Evolutionary conservation across 164 flowering plant species (phyloP).

Genomic region (Pachysandra terminalis): DNA sequence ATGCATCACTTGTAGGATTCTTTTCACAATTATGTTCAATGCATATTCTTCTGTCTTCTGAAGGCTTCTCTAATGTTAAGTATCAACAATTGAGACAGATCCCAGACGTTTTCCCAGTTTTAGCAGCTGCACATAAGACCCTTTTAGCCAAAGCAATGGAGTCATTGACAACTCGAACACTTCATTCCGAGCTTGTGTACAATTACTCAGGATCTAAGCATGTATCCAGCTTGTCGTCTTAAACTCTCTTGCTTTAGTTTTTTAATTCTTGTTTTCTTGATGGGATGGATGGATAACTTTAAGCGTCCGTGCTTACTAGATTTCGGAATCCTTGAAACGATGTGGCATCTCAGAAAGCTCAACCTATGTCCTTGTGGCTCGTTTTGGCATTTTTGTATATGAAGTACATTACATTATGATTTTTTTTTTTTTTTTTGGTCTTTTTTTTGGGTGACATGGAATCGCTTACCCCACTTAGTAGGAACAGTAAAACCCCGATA

Average conservation of each 20-base stretch:
- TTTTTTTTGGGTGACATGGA: too few species aligned
- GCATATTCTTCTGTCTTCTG: background rate
- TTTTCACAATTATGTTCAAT: background rate
- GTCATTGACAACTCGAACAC: conserved; percentile 74
- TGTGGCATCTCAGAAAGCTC: conserved; percentile 81
- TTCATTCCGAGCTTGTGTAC: conserved; percentile 91
- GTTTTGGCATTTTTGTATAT: conserved; percentile 64
- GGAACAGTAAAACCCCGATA: too few species aligned
- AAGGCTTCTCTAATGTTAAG: conserved; percentile 8
- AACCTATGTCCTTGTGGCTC: conserved; percentile 71
- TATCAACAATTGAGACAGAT: conserved; percentile 39
- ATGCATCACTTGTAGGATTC: conserved; percentile 72
- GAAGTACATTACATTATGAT: too few species aligned
- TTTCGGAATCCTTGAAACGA: conserved; percentile 85
- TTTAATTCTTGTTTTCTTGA: conserved; percentile 5
- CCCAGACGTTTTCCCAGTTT: conserved; percentile 84
- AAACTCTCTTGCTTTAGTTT: background rate
- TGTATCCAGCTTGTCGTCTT: conserved; percentile 31
- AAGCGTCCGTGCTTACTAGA: conserved; percentile 34
- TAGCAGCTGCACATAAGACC: conserved; percentile 94
- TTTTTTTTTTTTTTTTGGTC: too few species aligned
- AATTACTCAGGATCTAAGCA: conserved; percentile 95
- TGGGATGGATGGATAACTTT: conserved; percentile 3
- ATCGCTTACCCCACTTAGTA: too few species aligned
- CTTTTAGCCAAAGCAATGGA: conserved; percentile 72